Evolutionary conservation across 2,329 filamentous ascomycete genomes (phyloP).

Genomic region (Escovopsis sp.): DNA sequence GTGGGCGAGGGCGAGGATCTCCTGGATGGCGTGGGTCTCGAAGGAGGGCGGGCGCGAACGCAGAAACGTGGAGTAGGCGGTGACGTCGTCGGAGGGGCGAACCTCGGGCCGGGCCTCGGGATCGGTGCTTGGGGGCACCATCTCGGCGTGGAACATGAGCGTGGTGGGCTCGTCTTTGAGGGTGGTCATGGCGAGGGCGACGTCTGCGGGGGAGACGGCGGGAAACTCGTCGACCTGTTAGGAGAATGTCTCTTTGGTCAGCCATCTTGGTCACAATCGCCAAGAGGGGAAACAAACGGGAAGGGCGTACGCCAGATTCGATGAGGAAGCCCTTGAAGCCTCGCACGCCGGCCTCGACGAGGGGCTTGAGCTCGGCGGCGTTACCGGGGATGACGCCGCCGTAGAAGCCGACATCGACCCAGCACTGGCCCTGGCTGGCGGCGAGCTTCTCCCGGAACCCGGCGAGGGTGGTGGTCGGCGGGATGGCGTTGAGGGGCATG

Average conservation of each 20-base stretch:
- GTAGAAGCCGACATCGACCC: constrained; percentile 98
- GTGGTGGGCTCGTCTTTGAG: constrained; percentile 73
- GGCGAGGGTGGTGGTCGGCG: constrained; percentile 77
- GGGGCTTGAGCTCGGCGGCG: constrained; percentile 55
- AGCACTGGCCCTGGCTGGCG: constrained; percentile 76
- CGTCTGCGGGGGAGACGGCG: constrained; percentile 66
- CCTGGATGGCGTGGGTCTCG: constrained; percentile 77
- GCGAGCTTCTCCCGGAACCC: constrained; percentile 73
- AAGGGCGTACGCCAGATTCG: constrained; percentile 65
- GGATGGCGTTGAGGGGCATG: constrained; percentile 95
- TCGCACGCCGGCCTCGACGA: constrained; percentile 74
- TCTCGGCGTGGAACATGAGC: constrained; percentile 98
- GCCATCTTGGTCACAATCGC: constrained; percentile 8
- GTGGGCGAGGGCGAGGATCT: constrained; percentile 70
- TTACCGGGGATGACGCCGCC: constrained; percentile 91
- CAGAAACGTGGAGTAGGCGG: constrained; percentile 78
- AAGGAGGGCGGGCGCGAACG: constrained; percentile 78
- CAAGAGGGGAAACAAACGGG: too few relatives aligned
- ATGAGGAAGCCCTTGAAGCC: constrained; percentile 98
- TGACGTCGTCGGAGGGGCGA: constrained; percentile 54
- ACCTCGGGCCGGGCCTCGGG: constrained; percentile 52
- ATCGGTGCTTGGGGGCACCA: constrained; percentile 75
- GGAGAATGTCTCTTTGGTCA: neutral
- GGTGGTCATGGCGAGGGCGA: constrained; percentile 63
- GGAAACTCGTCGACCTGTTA: constrained; percentile 84